Percentiles rank a stretch among this genome's conserved stretches.
Conservation (phyloP, 2,329 filamentous ascomycete species). For the Samsoniella hepiali region DNA sequence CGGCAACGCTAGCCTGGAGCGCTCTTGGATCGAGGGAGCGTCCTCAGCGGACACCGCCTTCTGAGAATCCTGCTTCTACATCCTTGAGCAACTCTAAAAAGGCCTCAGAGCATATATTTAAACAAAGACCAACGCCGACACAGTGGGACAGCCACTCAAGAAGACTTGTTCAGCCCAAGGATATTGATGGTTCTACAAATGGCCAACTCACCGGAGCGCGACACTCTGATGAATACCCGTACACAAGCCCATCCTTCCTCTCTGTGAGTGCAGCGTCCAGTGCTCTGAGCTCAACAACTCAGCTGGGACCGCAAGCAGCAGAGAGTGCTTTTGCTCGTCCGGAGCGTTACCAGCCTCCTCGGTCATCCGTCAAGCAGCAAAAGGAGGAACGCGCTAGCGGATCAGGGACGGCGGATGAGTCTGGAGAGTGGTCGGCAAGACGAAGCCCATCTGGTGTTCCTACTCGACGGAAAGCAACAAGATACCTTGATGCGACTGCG, state of each 20-base stretch:
- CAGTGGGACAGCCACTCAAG: constrained; percentile 56
- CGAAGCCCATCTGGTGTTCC: constrained; percentile 8
- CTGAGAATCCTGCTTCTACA: constrained; percentile 25
- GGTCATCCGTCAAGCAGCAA: neutral
- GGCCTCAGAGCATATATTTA: constrained; percentile 33
- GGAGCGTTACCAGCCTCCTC: neutral
- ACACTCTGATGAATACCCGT: constrained; percentile 40
- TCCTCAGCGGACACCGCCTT: constrained; percentile 26
- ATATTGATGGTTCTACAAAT: constrained; percentile 29
- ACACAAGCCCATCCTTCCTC: constrained; percentile 42
- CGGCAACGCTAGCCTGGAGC: constrained; percentile 62
- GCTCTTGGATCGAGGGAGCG: constrained; percentile 42
- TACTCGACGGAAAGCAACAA: constrained; percentile 22
- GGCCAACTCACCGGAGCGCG: constrained; percentile 30
- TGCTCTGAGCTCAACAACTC: constrained; percentile 41
- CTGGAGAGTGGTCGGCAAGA: constrained; percentile 12
- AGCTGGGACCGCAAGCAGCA: constrained; percentile 2
- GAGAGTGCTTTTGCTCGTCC: constrained; percentile 1
- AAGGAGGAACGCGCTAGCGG: constrained; percentile 21
- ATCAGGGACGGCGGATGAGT: constrained; percentile 23
- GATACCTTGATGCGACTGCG: constrained; percentile 17
- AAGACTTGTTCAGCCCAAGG: constrained; percentile 44
- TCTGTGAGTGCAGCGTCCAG: constrained; percentile 57
- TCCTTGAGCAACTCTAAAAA: constrained; percentile 25
- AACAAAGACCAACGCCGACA: constrained; percentile 31